A percentile compares a stretch with the other conserved stretches of the same genome.
Conservation (phyloP, 1,284 basidiomycete species). For the Cryptococcus sp. region DNA sequence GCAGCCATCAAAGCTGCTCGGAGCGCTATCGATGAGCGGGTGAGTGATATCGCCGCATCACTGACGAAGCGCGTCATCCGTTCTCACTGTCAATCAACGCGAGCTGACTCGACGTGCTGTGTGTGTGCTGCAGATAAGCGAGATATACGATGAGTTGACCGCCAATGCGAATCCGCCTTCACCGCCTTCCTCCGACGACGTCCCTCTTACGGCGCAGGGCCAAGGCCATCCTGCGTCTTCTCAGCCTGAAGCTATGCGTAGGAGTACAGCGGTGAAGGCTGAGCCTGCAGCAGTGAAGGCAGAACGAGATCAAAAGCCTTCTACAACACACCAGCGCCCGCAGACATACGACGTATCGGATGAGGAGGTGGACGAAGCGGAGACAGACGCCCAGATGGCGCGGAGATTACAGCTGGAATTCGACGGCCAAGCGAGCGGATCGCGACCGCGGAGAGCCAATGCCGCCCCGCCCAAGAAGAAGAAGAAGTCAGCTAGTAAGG, state of each 20-base stretch:
- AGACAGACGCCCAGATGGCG: constrained; percentile 24
- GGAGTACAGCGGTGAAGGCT: constrained; percentile 10
- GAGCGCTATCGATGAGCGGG: constrained; percentile 45
- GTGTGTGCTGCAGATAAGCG: constrained; percentile 32
- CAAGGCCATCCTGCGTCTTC: constrained; percentile 25
- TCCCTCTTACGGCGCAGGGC: constrained; percentile 14
- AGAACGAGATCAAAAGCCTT: constrained; percentile 5
- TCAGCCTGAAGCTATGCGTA: constrained; percentile 25
- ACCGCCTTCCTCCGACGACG: constrained; percentile 23
- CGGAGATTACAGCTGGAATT: constrained; percentile 17
- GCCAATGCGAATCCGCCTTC: constrained; percentile 12
- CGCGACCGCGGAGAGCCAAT: constrained; percentile 6
- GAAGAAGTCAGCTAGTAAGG: not conserved
- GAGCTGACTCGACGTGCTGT: no score
- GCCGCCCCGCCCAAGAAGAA: constrained; percentile 16
- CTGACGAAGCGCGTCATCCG: not conserved
- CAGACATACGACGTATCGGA: not conserved
- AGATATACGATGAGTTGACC: constrained; percentile 42
- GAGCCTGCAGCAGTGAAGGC: constrained; percentile 13
- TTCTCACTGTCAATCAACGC: no score
- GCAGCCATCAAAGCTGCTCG: constrained; percentile 43
- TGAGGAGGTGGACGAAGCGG: constrained; percentile 17
- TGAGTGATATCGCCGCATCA: constrained; percentile 20
- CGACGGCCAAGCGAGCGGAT: constrained; percentile 2
- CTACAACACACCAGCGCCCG: not conserved